These are phyloP conservation scores for Acanthamoeba sp. DNA, from an alignment of 208 protist genomes.

Conservation along the genomic window DNA sequence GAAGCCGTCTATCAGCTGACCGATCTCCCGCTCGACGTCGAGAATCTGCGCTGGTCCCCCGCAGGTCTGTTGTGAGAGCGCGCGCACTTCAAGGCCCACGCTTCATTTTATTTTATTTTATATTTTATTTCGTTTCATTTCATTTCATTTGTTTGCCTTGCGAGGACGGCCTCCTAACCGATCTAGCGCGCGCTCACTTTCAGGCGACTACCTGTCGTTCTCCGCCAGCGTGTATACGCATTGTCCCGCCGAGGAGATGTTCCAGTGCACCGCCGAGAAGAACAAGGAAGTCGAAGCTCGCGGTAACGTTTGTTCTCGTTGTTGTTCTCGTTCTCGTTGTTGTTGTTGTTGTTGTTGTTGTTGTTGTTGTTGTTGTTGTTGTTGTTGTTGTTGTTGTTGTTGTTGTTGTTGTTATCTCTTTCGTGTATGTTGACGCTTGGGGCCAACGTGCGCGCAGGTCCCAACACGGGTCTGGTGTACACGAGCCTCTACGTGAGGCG, in stretches of 20 bases:
- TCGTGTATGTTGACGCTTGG: neutral
- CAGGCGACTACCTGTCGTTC: slow-evolving; percentile 68
- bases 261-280: slow-evolving; percentile 70
- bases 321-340: too few species aligned
- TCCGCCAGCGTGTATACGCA: slow-evolving; percentile 64
- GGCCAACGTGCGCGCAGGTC: neutral
- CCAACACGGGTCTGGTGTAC: slow-evolving; percentile 77
- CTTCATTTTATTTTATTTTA: too few species aligned
- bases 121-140: too few species aligned
- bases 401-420: too few species aligned
- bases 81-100: too few species aligned
- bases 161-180: too few species aligned
- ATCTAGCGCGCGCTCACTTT: neutral
- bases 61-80: neutral
- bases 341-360: too few species aligned
- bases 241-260: slow-evolving; percentile 1
- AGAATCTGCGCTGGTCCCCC: slow-evolving; percentile 43
- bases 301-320: too few species aligned
- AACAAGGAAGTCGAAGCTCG: slow-evolving; percentile 43
- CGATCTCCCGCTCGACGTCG: slow-evolving; percentile 28
- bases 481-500: slow-evolving; percentile 75
- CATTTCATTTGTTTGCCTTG: neutral
- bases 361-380: too few species aligned
- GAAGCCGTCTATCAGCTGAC: slow-evolving; percentile 24
- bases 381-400: too few species aligned